Conservation (phyloP, 768 basidiomycete genomes). For the Porpolomopsis calyptriformis region DNA sequence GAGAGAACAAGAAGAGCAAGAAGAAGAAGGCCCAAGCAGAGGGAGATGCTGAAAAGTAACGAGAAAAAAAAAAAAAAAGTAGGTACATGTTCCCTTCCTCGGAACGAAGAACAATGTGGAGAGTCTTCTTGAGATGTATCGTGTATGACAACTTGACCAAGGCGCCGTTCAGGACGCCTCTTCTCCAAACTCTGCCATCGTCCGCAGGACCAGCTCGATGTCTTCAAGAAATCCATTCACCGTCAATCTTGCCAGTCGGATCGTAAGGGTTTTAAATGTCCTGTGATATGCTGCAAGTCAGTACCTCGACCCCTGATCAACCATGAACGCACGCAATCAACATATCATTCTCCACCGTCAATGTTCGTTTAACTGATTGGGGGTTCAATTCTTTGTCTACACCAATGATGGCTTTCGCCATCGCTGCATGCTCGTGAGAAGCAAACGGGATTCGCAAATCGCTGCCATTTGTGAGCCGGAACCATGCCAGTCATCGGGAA, state of each 20-base stretch:
- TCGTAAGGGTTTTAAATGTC: constrained; percentile 65
- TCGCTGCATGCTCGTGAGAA: constrained; percentile 60
- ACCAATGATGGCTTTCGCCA: constrained; percentile 75
- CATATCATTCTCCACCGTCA: constrained; percentile 54
- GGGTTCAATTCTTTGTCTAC: constrained; percentile 82
- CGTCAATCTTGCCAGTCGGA: constrained; percentile 75
- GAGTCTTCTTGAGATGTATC: no score
- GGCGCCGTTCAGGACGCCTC: constrained; percentile 35
- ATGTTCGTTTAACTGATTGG: constrained; percentile 63
- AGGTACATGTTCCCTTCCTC: no score
- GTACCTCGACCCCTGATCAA: neutral
- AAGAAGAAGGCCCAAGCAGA: constrained; percentile 60
- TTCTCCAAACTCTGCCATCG: constrained; percentile 70
- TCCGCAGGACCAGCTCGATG: constrained; percentile 74
- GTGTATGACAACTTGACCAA: no score
- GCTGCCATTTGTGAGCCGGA: constrained; percentile 17
- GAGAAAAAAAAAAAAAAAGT: neutral
- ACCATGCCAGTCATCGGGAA: neutral
- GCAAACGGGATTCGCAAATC: constrained; percentile 72
- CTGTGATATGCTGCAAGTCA: constrained; percentile 24
- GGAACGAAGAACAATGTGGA: no score
- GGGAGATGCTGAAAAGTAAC: constrained; percentile 15
- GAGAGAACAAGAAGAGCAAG: constrained; percentile 88
- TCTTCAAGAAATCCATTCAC: constrained; percentile 86
- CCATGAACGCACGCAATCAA: constrained; percentile 62